Conservation (phyloP, 2,329 filamentous ascomycete genomes). For the Pseudocercospora cruenta region DNA sequence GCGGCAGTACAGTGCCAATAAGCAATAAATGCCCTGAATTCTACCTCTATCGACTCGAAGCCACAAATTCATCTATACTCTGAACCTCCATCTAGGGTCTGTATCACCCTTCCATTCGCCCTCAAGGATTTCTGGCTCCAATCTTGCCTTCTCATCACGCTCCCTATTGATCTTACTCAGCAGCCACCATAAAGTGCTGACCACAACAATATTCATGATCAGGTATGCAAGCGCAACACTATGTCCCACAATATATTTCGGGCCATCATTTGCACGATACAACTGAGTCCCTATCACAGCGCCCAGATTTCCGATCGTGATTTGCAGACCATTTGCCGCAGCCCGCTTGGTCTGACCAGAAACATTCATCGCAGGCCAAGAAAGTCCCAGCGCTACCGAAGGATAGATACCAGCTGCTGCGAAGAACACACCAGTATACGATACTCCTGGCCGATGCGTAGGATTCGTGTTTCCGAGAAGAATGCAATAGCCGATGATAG, state of each 20-base stretch:
- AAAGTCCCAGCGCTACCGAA: conserved; percentile 64
- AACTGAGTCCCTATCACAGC: conserved; percentile 72
- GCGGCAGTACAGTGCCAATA: neutral
- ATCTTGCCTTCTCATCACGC: conserved; percentile 52
- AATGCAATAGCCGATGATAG: conserved; percentile 46
- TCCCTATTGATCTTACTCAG: conserved; percentile 62
- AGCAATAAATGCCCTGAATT: neutral
- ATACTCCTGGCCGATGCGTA: conserved; percentile 46
- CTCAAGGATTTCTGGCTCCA: conserved; percentile 53
- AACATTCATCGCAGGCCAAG: conserved; percentile 74
- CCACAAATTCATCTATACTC: conserved; percentile 16
- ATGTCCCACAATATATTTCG: conserved; percentile 68
- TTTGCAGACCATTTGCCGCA: conserved; percentile 71
- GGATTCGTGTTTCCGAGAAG: conserved; percentile 40
- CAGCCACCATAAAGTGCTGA: conserved; percentile 56
- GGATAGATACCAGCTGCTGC: conserved; percentile 66
- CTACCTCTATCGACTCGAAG: neutral
- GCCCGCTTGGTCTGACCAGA: conserved; percentile 69
- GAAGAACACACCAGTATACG: conserved; percentile 47
- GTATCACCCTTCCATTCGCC: conserved; percentile 64
- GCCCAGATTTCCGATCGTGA: conserved; percentile 70
- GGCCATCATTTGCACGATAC: conserved; percentile 64
- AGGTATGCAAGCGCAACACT: conserved; percentile 68
- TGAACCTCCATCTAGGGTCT: conserved; percentile 68
- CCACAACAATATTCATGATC: conserved; percentile 60